Base-by-base conservation (phyloP, 2,329 filamentous ascomycete species). In the Trichoderma pleuroti region DNA sequence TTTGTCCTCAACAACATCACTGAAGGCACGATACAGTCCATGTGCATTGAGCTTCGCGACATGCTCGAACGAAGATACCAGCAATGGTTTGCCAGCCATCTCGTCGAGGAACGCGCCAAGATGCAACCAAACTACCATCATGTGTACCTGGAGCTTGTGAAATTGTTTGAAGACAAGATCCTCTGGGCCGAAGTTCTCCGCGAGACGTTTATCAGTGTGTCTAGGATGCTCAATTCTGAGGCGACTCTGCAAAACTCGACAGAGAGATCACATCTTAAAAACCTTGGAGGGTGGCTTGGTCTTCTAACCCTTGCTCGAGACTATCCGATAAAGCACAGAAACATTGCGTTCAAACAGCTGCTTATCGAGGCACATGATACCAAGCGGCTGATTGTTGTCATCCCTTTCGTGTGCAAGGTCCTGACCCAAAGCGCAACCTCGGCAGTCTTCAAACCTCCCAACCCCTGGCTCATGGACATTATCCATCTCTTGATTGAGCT, bases 1-100 rank as follows among this genome's bases (percentile, higher is more conserved):
- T 99, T 99, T 76, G 92, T 97, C 30, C 85, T 99, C 71, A 99
- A 99, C 85, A 99, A 99, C 75, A 91, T 99, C 66, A 98, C 96
- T 0, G 91, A 96, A 75, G 90, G 91, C 54, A 98, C 97, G 57
- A 85, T 99, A 21, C 90, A 93, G 66, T 87, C 91, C 52, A 98
- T 98, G 81, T 91, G 95, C 76, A 86, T 87, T 67, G 94, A 98
- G 74, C 87, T 99, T 46, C 90, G 89, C 63, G 90, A 93, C 49
- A 89, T 92, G 57, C 83, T 99, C 61, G 90, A 93, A 64, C 88
- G 92, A 67, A 90, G 91, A 74, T 92, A 98, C 79, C 92, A 97
- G 76, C 93, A 97, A 78, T 99, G 96, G 96, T 99, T 99, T 78
- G 96, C 97, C 8, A 91, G 90, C 61, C 97, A 98, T 77, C 86